phyloP scores from a whole-genome alignment of 1,284 basidiomycete genomes.

The Ustilago esculenta region DNA sequence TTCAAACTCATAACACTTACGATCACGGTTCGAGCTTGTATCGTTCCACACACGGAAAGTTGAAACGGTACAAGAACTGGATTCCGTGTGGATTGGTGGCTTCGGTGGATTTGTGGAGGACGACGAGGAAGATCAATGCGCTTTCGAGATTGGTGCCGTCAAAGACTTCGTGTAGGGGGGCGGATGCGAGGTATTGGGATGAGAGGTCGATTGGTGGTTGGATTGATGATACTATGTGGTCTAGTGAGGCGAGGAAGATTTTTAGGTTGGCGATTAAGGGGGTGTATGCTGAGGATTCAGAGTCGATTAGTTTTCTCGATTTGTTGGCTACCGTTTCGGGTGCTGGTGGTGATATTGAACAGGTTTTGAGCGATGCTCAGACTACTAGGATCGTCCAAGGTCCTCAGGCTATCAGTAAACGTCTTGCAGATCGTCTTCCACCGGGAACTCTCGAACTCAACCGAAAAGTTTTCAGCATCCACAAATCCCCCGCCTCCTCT shows the following conservation, averaged over 20 bases:
- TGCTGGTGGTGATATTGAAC: conserved; percentile 39
- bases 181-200: conserved; percentile 32
- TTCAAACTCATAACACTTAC: conserved; percentile 57
- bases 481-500: too few relatives aligned
- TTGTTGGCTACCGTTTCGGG: conserved; percentile 34
- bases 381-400: conserved; percentile 37
- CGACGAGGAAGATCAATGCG: conserved; percentile 51
- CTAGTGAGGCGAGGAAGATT: conserved; percentile 31
- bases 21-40: conserved; percentile 40
- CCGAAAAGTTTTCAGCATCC: conserved; percentile 16
- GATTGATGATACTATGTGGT: conserved; percentile 44
- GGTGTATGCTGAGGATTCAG: conserved; percentile 43
- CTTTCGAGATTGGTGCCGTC: conserved; percentile 31
- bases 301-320: conserved; percentile 42
- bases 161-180: conserved; percentile 20
- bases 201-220: conserved; percentile 42
- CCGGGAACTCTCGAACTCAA: conserved; percentile 8
- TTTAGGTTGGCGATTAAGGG: conserved; percentile 43
- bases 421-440: conserved; percentile 32
- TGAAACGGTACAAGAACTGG: conserved; percentile 35
- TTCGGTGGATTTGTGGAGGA: conserved; percentile 43
- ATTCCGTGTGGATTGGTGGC: conserved; percentile 39
- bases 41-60: conserved; percentile 27
- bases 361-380: conserved; percentile 41
- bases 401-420: conserved; percentile 32